Conservation (phyloP, 495 filamentous ascomycete genomes). For the Xylaria acuta region DNA sequence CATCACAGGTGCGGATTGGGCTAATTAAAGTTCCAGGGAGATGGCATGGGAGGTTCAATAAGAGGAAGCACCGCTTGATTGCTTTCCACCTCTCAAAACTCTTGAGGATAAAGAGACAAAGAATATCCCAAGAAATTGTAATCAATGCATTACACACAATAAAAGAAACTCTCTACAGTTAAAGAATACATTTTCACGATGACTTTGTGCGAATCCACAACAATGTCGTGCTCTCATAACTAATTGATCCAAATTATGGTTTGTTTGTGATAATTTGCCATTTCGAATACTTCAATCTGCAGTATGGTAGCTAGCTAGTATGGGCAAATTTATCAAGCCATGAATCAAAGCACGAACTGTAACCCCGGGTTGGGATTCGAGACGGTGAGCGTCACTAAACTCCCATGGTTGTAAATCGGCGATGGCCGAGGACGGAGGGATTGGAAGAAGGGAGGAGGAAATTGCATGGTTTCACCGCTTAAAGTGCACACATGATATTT, state of each 20-base stretch:
- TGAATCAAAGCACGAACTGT: neutral
- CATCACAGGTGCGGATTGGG: conserved; percentile 11
- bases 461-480: conserved; percentile 12
- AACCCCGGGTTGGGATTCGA: neutral
- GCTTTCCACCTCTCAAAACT: conserved; percentile 33
- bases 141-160: conserved; percentile 2
- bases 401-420: neutral
- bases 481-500: neutral
- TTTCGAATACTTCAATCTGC: neutral
- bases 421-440: neutral
- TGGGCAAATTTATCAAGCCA: neutral
- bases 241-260: neutral
- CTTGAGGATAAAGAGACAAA: conserved; percentile 33
- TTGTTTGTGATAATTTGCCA: neutral
- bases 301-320: too few relatives aligned
- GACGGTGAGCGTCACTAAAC: neutral
- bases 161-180: conserved; percentile 9
- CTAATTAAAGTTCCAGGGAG: conserved; percentile 13
- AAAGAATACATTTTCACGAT: neutral
- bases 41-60: conserved; percentile 32
- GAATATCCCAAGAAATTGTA: conserved; percentile 18
- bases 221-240: neutral
- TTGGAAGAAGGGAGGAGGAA: neutral
- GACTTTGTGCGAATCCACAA: neutral
- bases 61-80: conserved; percentile 41